phyloP scores from a whole-genome alignment of 305 asterid genomes.

The Fraxinus sp. region DNA sequence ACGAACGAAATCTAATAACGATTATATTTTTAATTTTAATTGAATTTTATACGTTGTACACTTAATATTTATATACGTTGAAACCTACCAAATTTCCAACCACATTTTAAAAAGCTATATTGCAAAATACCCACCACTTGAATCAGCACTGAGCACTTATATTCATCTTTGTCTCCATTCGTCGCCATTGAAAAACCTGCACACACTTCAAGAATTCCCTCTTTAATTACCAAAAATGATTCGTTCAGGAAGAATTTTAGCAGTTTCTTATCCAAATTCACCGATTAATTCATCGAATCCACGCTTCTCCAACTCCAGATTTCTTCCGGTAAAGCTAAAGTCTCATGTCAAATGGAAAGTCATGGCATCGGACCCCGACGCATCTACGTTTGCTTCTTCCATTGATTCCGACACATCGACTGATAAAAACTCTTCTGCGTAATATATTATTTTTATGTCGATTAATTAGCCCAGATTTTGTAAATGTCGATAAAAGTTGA shows the following conservation, averaged over 20 bases:
- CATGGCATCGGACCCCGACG: slow-evolving; percentile 54
- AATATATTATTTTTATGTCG: background rate
- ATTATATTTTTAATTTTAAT: no score
- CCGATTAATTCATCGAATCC: slow-evolving; percentile 25
- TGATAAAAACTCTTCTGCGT: slow-evolving; percentile 51
- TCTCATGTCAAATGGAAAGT: slow-evolving; percentile 46
- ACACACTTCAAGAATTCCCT: background rate
- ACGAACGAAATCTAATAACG: no score
- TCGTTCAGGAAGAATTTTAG: slow-evolving; percentile 44
- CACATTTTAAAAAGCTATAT: no score
- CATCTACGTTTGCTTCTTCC: slow-evolving; percentile 48
- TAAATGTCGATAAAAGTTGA: no score
- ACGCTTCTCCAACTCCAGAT: slow-evolving; percentile 30
- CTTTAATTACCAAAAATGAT: slow-evolving; percentile 33
- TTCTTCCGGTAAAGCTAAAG: slow-evolving; percentile 29
- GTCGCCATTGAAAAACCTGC: background rate
- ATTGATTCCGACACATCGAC: slow-evolving; percentile 40
- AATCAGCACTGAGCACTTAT: slow-evolving; percentile 4
- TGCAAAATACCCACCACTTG: slow-evolving; percentile 15
- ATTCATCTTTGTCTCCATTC: slow-evolving; percentile 23
- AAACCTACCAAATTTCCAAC: no score
- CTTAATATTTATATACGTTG: no score
- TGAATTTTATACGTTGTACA: no score
- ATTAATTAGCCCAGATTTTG: background rate
- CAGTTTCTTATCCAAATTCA: slow-evolving; percentile 35